These are phyloP conservation scores for Botryotinia narcissicola DNA, from an alignment of 2,329 filamentous ascomycete genomes.

Conservation along the genomic window DNA sequence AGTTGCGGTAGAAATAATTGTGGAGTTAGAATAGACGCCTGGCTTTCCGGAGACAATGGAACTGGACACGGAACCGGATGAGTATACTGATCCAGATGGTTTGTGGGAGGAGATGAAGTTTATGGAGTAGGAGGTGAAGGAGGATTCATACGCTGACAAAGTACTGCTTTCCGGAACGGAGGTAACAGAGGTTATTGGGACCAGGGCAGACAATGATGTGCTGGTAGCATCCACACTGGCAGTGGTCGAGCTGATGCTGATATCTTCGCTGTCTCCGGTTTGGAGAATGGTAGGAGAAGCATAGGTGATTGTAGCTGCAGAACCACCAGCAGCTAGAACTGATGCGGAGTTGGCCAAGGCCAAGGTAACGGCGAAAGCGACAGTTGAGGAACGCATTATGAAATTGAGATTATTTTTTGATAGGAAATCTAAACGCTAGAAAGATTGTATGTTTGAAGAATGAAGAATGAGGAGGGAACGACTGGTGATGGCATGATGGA, in stretches of 20 bases:
- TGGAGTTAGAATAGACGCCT: constrained; percentile 15
- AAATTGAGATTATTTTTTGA: constrained; percentile 3
- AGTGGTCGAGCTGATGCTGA: background rate
- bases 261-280: constrained; percentile 1
- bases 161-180: background rate
- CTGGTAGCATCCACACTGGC: background rate
- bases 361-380: constrained; percentile 17
- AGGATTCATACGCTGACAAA: background rate
- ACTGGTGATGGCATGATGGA: constrained; percentile 6
- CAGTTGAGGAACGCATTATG: constrained; percentile 20
- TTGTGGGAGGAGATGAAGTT: background rate
- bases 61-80: background rate
- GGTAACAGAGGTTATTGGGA: background rate
- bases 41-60: constrained; percentile 9
- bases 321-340: constrained; percentile 15
- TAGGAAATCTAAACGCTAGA: background rate
- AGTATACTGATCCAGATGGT: background rate
- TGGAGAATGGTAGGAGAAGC: background rate
- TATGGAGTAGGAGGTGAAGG: background rate
- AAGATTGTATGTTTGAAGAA: constrained; percentile 7
- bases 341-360: constrained; percentile 10
- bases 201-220: background rate
- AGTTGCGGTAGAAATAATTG: constrained; percentile 6
- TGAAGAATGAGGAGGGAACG: background rate
- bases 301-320: background rate